Conservation (phyloP, 768 basidiomycete species). For the Lentinula raphanica region DNA sequence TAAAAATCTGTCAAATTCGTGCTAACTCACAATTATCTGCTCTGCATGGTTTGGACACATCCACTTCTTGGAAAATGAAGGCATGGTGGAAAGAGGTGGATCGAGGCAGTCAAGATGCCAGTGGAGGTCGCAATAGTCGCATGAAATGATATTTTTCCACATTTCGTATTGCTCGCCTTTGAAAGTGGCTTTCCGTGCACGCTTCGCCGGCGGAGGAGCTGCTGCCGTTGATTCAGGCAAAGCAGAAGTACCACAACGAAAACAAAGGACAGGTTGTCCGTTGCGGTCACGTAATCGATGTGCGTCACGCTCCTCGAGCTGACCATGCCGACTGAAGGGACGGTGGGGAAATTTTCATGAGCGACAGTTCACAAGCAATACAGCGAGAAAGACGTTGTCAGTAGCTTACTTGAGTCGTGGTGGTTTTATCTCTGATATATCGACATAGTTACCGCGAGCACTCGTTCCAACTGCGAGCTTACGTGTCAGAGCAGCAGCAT, state of each 20-base stretch:
- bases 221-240: constrained; percentile 52
- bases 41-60: constrained; percentile 99
- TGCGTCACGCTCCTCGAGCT: constrained; percentile 88
- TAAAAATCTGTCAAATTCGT: neutral
- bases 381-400: constrained; percentile 5
- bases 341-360: constrained; percentile 11
- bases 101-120: constrained; percentile 98
- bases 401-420: constrained; percentile 75
- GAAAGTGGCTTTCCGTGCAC: constrained; percentile 45
- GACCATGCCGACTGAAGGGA: constrained; percentile 67
- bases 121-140: constrained; percentile 90
- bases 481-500: constrained; percentile 12
- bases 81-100: constrained; percentile 84
- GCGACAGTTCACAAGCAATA: too few relatives aligned
- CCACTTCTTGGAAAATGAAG: constrained; percentile 88
- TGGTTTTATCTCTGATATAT: constrained; percentile 69
- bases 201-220: constrained; percentile 48
- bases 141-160: constrained; percentile 80
- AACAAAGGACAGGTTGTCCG: constrained; percentile 82
- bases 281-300: constrained; percentile 83
- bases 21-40: constrained; percentile 62
- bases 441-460: constrained; percentile 77
- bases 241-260: constrained; percentile 81
- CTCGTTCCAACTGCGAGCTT: constrained; percentile 67
- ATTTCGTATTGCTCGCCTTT: constrained; percentile 42